These are phyloP conservation scores for Cutaneotrichosporon arboriforme DNA, from an alignment of 1,284 basidiomycete species.

Conservation along the genomic window DNA sequence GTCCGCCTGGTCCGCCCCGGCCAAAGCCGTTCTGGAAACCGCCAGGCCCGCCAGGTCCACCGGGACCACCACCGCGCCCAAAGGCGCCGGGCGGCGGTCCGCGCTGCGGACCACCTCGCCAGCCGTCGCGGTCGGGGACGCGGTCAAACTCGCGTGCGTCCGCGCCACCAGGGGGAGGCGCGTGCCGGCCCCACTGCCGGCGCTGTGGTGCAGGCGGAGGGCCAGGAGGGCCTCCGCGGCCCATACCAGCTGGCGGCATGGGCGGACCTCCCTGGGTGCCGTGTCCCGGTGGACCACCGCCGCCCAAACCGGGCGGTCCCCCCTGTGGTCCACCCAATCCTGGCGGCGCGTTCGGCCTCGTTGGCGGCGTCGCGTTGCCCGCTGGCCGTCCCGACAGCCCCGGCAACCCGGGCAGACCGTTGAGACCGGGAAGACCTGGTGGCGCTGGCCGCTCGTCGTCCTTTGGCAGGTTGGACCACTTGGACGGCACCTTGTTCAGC, in stretches of 20 bases:
- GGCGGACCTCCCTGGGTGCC: not conserved
- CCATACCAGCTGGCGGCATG: not conserved
- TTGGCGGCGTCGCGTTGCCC: slow-evolving; percentile 3
- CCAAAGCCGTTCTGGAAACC: slow-evolving; percentile 4
- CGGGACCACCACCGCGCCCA: not conserved
- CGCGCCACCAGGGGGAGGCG: slow-evolving; percentile 23
- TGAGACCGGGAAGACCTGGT: slow-evolving; percentile 10
- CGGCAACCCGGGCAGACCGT: slow-evolving; percentile 1
- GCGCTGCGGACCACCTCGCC: not conserved
- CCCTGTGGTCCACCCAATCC: not conserved
- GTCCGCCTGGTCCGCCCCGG: not conserved
- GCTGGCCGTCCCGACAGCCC: not conserved
- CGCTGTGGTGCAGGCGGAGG: not conserved
- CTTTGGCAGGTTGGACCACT: slow-evolving; percentile 13
- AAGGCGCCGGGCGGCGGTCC: not conserved
- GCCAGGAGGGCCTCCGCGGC: slow-evolving; percentile 2
- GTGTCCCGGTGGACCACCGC: not conserved
- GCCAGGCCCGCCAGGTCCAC: slow-evolving; percentile 8
- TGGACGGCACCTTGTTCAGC: slow-evolving; percentile 3
- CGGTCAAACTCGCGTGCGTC: slow-evolving; percentile 24
- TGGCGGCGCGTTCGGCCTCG: not conserved
- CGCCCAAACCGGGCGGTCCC: slow-evolving; percentile 2
- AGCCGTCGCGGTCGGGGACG: not conserved
- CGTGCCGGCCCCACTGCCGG: slow-evolving; percentile 29
- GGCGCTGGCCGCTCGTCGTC: slow-evolving; percentile 1